Base-by-base conservation (phyloP, 768 basidiomycete species). In the Gautieria morchelliformis region DNA sequence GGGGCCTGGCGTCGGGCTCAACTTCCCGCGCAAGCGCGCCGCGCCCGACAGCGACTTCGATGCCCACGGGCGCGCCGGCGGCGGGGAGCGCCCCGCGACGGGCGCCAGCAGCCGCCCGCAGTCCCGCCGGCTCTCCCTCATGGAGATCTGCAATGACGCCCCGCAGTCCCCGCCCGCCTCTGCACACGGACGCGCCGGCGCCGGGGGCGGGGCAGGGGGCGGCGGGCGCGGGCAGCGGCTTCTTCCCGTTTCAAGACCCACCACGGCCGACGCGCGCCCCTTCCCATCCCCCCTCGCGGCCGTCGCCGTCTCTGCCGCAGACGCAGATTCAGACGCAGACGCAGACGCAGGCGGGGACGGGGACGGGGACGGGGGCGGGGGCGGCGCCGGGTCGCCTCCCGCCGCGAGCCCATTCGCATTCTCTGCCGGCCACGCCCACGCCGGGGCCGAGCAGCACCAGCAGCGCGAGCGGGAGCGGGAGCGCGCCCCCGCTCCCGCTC, bases 111-210 rank as follows among this genome's bases (percentile, higher is more conserved):
- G 85, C 65, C 77, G 88, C 64, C 88, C 88, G 61, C 82, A 85
- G 66, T 87, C 84, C 73, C 79, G 88, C 64, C 74, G 88, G 60
- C 82, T 90, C 79, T 78, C 84, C 70, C 84, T 90, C 78, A 80
- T 89, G 86, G 88, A 90, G 63, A 84, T 90, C 78, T 89, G 87
- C 80, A 88, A 89, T 78, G 85, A 86, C 75, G 68, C 75, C 67
- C 27, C 27, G 27, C 27, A 27, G 27, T 27, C 27, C 27, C 27
- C 27, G 5, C 27, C 27, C 3, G 5, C 27, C 27, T 27, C 27
- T 5, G 27, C 27, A 27, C 27, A 27, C 27, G 27, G 27, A 27
- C 27, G n/a, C n/a, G n/a, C n/a, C n/a, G n/a, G n/a, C n/a, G n/a
- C n/a, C n/a, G n/a, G 27, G 27, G 27, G 2, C 27, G 27, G 27